Percentiles rank a stretch among this genome's conserved stretches.
Evolutionary conservation across 257 asterid genomes (phyloP).

Genomic region (Ligustrum vulgare): DNA sequence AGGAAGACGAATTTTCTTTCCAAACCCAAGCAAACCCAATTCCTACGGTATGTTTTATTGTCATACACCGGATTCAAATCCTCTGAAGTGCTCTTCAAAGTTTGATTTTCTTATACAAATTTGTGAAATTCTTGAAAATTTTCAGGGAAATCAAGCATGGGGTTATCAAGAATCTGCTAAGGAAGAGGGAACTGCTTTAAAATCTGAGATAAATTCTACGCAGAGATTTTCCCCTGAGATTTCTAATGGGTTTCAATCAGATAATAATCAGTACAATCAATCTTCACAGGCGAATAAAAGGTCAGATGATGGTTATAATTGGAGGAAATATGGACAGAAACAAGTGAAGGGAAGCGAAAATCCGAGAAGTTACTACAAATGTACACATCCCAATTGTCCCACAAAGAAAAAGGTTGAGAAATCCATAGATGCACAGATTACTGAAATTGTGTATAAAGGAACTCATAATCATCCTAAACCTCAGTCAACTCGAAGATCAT

Average conservation of each 20-base stretch:
- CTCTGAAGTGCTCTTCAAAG: too few species aligned
- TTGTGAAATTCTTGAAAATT: background rate
- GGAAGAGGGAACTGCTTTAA: background rate
- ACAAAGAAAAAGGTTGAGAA: constrained; percentile 78
- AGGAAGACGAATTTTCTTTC: constrained; percentile 65
- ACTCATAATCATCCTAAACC: constrained; percentile 84
- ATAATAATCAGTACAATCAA: constrained; percentile 18
- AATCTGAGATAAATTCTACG: constrained; percentile 28
- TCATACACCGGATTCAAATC: too few species aligned
- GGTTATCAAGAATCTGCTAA: constrained; percentile 32
- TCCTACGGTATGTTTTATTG: too few species aligned
- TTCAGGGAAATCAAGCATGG: constrained; percentile 54
- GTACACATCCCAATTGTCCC: constrained; percentile 70
- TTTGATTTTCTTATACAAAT: too few species aligned
- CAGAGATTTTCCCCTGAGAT: too few species aligned
- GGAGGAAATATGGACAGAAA: constrained; percentile 94
- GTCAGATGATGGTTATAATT: constrained; percentile 80
- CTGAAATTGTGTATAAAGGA: constrained; percentile 79
- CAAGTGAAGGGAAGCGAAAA: constrained; percentile 91
- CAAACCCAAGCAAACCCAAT: constrained; percentile 36
- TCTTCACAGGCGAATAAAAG: constrained; percentile 41
- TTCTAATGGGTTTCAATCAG: constrained; percentile 19
- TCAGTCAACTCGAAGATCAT: constrained; percentile 64
- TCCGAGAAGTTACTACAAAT: constrained; percentile 88
- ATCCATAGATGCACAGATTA: constrained; percentile 67